These are phyloP conservation scores for Saturnispora diversa DNA, from an alignment of 805 yeast species.

Conservation along the genomic window DNA sequence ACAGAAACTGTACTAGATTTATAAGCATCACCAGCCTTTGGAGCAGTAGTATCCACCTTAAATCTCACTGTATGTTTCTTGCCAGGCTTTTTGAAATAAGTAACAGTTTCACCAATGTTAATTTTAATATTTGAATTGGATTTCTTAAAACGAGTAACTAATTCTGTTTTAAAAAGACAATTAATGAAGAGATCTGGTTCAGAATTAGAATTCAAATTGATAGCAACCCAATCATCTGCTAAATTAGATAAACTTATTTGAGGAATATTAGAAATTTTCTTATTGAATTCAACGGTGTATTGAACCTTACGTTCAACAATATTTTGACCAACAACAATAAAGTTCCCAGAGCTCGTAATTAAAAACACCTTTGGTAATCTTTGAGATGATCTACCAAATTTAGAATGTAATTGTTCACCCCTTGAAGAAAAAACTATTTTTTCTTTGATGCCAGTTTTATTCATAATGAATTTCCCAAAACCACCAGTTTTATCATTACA, in stretches of 20 bases:
- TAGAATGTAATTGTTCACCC: conserved; percentile 75
- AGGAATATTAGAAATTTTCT: conserved; percentile 52
- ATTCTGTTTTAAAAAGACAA: conserved; percentile 81
- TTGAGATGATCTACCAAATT: conserved; percentile 87
- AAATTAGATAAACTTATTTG: conserved; percentile 61
- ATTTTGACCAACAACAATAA: conserved; percentile 68
- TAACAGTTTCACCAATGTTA: conserved; percentile 60
- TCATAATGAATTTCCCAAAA: conserved; percentile 66
- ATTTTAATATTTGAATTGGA: conserved; percentile 51
- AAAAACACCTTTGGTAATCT: conserved; percentile 67
- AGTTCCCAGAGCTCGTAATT: conserved; percentile 44
- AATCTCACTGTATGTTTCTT: conserved; percentile 66
- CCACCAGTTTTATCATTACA: conserved; percentile 68
- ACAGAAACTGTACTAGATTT: conserved; percentile 85
- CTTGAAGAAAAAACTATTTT: conserved; percentile 67
- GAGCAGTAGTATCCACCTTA: conserved; percentile 54
- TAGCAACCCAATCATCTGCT: conserved; percentile 91
- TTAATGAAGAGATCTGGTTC: conserved; percentile 77
- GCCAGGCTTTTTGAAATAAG: conserved; percentile 88
- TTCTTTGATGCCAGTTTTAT: conserved; percentile 62
- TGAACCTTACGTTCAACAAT: conserved; percentile 47
- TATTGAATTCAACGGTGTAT: conserved; percentile 54
- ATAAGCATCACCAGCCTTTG: conserved; percentile 61
- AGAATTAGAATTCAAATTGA: conserved; percentile 44
- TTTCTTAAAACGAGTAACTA: conserved; percentile 64